Evolutionary conservation across 2,329 filamentous ascomycete species (phyloP).

Genomic region (Cucurbitaria berberidis): DNA sequence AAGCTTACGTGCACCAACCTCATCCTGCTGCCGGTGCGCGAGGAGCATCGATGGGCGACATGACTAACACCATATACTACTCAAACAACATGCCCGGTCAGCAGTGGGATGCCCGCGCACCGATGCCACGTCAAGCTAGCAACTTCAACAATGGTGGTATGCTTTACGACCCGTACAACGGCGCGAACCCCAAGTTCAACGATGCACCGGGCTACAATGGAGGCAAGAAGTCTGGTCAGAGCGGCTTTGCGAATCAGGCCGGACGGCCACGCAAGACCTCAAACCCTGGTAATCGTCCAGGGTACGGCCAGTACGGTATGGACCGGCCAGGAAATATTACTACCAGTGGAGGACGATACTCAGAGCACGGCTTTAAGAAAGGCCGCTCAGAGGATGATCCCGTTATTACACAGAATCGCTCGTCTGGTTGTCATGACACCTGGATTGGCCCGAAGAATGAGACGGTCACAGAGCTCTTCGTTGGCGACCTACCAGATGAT

Average conservation of each 20-base stretch:
- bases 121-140: slow-evolving; percentile 5
- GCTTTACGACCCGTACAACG: slow-evolving; percentile 40
- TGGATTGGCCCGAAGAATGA: slow-evolving; percentile 42
- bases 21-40: slow-evolving; percentile 5
- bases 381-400: slow-evolving; percentile 16
- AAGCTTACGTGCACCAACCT: slow-evolving; percentile 19
- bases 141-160: background rate
- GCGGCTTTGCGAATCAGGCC: slow-evolving; percentile 15
- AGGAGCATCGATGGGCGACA: slow-evolving; percentile 30
- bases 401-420: slow-evolving; percentile 22
- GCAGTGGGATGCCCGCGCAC: slow-evolving; percentile 12
- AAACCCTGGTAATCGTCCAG: slow-evolving; percentile 9
- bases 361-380: slow-evolving; percentile 5
- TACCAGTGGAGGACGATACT: slow-evolving; percentile 3
- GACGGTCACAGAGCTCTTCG: slow-evolving; percentile 34
- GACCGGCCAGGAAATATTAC: slow-evolving; percentile 11
- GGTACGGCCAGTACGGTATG: slow-evolving; percentile 14
- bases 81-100: slow-evolving; percentile 9
- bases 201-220: slow-evolving; percentile 11
- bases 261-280: slow-evolving; percentile 33
- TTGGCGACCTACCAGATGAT: slow-evolving; percentile 30
- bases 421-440: slow-evolving; percentile 29
- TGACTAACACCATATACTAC: slow-evolving; percentile 36
- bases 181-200: slow-evolving; percentile 28
- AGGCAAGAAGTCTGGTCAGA: slow-evolving; percentile 19